Evolutionary conservation across 306 rosid species (phyloP), one percentile per base, ranked within the genome.

Genomic region (Myrica gale): DNA sequence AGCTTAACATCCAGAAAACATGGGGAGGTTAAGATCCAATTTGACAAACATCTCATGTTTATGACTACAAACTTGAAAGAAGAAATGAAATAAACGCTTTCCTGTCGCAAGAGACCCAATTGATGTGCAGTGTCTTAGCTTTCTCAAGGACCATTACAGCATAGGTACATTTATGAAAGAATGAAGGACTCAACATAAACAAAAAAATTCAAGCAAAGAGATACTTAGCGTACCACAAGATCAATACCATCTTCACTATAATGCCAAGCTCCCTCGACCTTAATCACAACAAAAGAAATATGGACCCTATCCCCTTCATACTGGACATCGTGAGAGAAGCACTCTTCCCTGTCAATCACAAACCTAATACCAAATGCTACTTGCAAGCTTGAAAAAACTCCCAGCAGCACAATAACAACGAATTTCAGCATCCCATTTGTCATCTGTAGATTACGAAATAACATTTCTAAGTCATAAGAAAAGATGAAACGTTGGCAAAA

Each of bases 311-410:
- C 96, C 62, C 92, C 90, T 75, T 78, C 88, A 56, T 84, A 76
- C 58, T 75, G 19, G 68, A 87, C 84, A 72, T 82, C 1, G 71
- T 89, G 90, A 69, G 87, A 81, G 79, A 81, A 89, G 78, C 96
- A 91, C 17, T 91, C 96, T 45, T 86, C 85, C 83, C 80, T 83
- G 46, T 89, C 87, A 52, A 91, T 81, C 78, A 89, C 92, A 88
- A 91, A 89, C 86, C 96, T 85, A 32, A 91, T 87, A 39, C 96
- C 92, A 74, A 72, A 4, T 74, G 79, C 89, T n/a, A 39, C 72
- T 60, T 82, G 79, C 43, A 82, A 48, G 80, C 70, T 81, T 26
- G 74, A 78, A 65, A 85, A 70, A 19, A 75, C 76, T 68, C 80
- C 74, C 82, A 81, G 11, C 68, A 77, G 47, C 32, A 72, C n/a